Evolutionary conservation across 1,284 basidiomycete genomes (phyloP).

Genomic region (Volvariella volvacea): DNA sequence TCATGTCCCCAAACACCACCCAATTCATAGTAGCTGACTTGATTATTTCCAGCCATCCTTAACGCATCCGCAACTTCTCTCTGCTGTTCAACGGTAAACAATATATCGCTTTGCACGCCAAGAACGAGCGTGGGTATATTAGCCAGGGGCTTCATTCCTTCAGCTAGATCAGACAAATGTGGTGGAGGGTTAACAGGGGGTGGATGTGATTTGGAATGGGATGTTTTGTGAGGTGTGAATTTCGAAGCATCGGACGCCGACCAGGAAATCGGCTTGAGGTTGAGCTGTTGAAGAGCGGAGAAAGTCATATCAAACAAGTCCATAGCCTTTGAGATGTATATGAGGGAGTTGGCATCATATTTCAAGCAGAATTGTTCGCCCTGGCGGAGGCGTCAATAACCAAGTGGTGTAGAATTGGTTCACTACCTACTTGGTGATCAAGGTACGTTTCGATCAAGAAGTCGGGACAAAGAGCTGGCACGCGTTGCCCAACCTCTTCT

Average conservation of each 20-base stretch:
- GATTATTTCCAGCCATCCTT: slow-evolving; percentile 79
- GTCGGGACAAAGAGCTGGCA: slow-evolving; percentile 87
- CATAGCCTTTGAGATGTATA: slow-evolving; percentile 99
- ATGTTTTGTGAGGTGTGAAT: slow-evolving; percentile 29
- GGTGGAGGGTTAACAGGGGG: slow-evolving; percentile 64
- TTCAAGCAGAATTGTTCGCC: slow-evolving; percentile 97
- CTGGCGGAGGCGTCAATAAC: slow-evolving; percentile 23
- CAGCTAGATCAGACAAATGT: slow-evolving; percentile 77
- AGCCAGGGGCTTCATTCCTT: slow-evolving; percentile 74
- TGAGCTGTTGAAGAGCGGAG: slow-evolving; percentile 68
- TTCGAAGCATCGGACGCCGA: slow-evolving; percentile 18
- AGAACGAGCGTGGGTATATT: slow-evolving; percentile 84
- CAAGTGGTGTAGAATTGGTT: not conserved
- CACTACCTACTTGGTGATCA: slow-evolving; percentile 74
- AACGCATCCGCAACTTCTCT: slow-evolving; percentile 92
- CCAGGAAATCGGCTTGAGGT: slow-evolving; percentile 25
- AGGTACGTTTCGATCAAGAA: slow-evolving; percentile 99
- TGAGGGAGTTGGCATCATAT: slow-evolving; percentile 98
- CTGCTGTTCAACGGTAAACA: slow-evolving; percentile 98
- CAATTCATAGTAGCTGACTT: slow-evolving; percentile 94
- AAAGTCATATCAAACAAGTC: slow-evolving; percentile 96
- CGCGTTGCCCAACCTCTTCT: slow-evolving; percentile 30
- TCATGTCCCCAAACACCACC: slow-evolving; percentile 99
- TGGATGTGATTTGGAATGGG: slow-evolving; percentile 63
- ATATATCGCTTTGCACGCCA: slow-evolving; percentile 94